A percentile compares a stretch with the other conserved stretches of the same genome.
These are phyloP conservation scores for Cyclotella sp. DNA, from an alignment of 108 stramenopile species.

Conservation along the genomic window DNA sequence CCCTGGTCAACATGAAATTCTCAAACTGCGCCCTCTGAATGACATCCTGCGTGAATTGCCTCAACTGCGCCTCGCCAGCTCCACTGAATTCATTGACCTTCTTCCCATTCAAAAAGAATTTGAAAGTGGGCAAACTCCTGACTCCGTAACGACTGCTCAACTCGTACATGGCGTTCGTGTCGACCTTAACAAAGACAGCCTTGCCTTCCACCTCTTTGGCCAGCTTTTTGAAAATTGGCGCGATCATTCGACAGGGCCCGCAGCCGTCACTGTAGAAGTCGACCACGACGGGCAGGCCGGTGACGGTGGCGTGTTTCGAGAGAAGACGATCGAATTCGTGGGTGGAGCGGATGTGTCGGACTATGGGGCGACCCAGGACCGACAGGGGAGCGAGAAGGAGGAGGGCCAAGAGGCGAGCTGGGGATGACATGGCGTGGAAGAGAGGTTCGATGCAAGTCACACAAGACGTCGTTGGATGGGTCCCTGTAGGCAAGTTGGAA, in stretches of 20 bases:
- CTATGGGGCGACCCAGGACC: conserved; percentile 63
- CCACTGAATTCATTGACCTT: conserved; percentile 86
- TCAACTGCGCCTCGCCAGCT: conserved; percentile 84
- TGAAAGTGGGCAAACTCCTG: conserved; percentile 90
- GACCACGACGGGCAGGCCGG: conserved; percentile 93
- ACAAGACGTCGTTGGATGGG: too few relatives aligned
- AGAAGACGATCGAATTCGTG: conserved; percentile 91
- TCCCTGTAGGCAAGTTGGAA: too few relatives aligned
- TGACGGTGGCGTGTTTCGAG: conserved; percentile 83
- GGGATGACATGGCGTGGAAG: not conserved
- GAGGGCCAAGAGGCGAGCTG: not conserved
- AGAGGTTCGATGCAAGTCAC: too few relatives aligned
- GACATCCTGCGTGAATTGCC: conserved; percentile 73
- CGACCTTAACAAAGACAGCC: conserved; percentile 95
- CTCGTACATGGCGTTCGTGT: conserved; percentile 84
- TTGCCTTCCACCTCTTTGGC: conserved; percentile 82
- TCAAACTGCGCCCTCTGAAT: conserved; percentile 70
- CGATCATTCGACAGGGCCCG: conserved; percentile 81
- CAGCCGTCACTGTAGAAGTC: conserved; percentile 84
- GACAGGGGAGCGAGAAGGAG: conserved; percentile 6
- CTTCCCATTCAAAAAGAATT: conserved; percentile 84
- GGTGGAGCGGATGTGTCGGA: conserved; percentile 82
- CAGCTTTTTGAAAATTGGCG: conserved; percentile 92
- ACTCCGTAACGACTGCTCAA: conserved; percentile 72
- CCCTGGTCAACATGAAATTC: conserved; percentile 71